Evolutionary conservation across 148 eudicot species (phyloP).

Genomic region (Linanthus parryae): DNA sequence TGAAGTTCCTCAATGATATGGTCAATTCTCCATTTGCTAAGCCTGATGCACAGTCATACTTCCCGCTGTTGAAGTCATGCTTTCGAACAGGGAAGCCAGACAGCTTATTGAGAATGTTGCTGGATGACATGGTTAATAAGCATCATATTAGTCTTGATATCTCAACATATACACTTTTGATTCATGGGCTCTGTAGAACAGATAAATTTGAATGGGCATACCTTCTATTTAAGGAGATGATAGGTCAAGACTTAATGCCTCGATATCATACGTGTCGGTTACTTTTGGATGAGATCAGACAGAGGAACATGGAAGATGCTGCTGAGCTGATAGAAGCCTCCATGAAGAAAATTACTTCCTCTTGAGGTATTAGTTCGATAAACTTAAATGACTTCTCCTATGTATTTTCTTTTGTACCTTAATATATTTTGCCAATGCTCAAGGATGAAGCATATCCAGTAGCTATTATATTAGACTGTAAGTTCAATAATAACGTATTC

Average conservation of each 20-base stretch:
- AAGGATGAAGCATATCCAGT: no score
- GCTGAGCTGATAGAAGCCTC: constrained; percentile 50
- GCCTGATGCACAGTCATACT: constrained; percentile 71
- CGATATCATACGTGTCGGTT: constrained; percentile 54
- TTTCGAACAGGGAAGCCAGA: constrained; percentile 39
- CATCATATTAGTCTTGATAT: constrained; percentile 75
- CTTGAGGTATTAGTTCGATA: no score
- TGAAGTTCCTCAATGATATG: constrained; percentile 41
- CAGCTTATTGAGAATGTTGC: constrained; percentile 31
- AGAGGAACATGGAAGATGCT: constrained; percentile 46
- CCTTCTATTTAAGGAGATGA: constrained; percentile 64
- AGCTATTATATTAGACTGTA: no score
- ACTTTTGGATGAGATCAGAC: constrained; percentile 51
- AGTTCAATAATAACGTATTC: no score
- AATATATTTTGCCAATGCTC: no score
- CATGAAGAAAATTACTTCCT: constrained; percentile 46
- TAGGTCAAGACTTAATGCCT: constrained; percentile 49
- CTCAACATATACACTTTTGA: constrained; percentile 64
- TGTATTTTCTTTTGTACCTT: no score
- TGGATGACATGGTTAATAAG: constrained; percentile 58
- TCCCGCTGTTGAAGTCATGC: constrained; percentile 65
- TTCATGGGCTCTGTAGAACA: constrained; percentile 73
- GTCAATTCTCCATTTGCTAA: constrained; percentile 41
- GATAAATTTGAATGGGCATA: constrained; percentile 57
- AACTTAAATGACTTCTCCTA: no score